Percentiles rank a stretch among this genome's conserved stretches.
Evolutionary conservation across 108 stramenopile species (phyloP).

Genomic region (Schizochytrium sp.): DNA sequence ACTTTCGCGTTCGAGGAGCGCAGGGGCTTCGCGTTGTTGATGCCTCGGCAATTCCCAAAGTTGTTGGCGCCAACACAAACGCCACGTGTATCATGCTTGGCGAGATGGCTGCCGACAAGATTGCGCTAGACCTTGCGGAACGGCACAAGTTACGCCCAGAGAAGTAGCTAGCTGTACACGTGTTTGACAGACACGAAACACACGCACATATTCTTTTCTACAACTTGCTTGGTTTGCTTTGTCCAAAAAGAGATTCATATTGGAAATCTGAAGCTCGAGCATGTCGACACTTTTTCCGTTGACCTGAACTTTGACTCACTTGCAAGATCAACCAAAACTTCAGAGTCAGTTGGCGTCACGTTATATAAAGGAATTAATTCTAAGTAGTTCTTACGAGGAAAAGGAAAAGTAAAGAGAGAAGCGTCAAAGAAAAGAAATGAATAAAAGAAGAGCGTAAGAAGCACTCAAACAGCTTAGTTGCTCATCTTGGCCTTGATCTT

Average conservation of each 20-base stretch:
- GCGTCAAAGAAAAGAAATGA: neutral
- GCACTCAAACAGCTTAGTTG: neutral
- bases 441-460: neutral
- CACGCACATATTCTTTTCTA: too few species aligned
- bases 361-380: too few species aligned
- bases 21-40: conserved; percentile 28
- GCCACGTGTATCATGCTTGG: neutral
- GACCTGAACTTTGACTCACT: too few species aligned
- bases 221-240: too few species aligned
- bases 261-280: too few species aligned
- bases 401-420: neutral
- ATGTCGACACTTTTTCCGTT: too few species aligned
- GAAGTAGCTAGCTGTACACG: neutral
- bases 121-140: neutral
- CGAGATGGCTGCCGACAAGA: neutral
- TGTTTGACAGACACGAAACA: neutral
- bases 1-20: conserved; percentile 26
- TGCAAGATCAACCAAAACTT: too few species aligned
- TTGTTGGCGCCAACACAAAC: conserved; percentile 10
- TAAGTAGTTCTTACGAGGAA: too few species aligned
- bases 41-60: conserved; percentile 23
- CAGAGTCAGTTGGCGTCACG: too few species aligned
- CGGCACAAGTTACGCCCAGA: neutral
- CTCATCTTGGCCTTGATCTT: conserved; percentile 20
- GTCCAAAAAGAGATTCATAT: too few species aligned